Percentiles rank a stretch among this genome's conserved stretches.
Conservation (phyloP, 2,329 filamentous ascomycete genomes). For the Biscogniauxia mediterranea region DNA sequence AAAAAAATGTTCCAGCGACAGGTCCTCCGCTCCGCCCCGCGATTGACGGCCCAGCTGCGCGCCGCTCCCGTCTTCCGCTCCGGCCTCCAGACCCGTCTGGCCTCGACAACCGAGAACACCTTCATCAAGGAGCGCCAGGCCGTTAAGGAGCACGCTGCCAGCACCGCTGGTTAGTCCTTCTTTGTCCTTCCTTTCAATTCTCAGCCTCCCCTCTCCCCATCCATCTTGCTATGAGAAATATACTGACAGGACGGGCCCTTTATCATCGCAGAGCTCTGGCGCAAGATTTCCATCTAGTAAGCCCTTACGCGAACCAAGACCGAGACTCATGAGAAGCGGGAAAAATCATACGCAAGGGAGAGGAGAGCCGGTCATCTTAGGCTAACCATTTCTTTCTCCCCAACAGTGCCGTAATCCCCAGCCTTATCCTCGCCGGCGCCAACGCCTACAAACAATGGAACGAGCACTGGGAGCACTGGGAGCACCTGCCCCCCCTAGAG, state of each 20-base stretch:
- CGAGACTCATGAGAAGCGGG: not conserved
- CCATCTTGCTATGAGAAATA: not conserved
- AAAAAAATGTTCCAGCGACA: conserved; percentile 64
- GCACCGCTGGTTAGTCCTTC: conserved; percentile 70
- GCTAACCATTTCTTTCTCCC: conserved; percentile 13
- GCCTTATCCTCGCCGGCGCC: conserved; percentile 65
- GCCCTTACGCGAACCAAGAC: conserved; percentile 30
- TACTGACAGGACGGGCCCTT: conserved; percentile 27
- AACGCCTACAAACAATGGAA: conserved; percentile 93
- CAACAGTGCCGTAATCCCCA: conserved; percentile 70
- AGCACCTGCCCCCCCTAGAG: conserved; percentile 80
- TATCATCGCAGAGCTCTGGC: conserved; percentile 74
- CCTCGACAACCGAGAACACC: conserved; percentile 73
- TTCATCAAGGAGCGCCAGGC: conserved; percentile 91
- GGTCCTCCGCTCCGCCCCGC: conserved; percentile 61
- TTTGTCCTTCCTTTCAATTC: not conserved
- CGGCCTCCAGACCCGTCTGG: conserved; percentile 67
- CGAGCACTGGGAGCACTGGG: conserved; percentile 96
- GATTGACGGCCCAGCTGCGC: conserved; percentile 59
- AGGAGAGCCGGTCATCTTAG: too few relatives aligned
- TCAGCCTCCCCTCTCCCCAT: not conserved
- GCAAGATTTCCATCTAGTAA: conserved; percentile 95
- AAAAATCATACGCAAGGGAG: too few relatives aligned
- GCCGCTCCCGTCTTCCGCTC: conserved; percentile 51
- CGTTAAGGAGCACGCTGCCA: conserved; percentile 85